Conservation (phyloP, 495 filamentous ascomycete species). For the Penicillium roqueforti region DNA sequence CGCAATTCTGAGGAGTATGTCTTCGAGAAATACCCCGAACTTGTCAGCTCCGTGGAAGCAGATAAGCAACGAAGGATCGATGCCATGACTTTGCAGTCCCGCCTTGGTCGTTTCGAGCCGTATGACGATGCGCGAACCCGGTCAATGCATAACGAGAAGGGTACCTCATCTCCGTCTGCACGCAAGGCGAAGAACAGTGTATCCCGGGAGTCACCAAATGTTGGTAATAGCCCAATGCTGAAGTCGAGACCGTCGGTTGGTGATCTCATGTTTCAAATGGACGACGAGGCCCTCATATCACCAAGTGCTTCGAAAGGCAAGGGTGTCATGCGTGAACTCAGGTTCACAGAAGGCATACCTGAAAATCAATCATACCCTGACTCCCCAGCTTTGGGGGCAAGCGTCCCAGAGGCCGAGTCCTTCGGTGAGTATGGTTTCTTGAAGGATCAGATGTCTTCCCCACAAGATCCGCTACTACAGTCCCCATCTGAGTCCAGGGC, state of each 20-base stretch:
- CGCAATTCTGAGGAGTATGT: conserved; percentile 66
- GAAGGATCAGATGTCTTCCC: conserved; percentile 36
- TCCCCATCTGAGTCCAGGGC: conserved; percentile 33
- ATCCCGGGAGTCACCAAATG: conserved; percentile 42
- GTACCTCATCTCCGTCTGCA: conserved; percentile 47
- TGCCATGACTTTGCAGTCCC: conserved; percentile 54
- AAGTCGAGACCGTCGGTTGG: conserved; percentile 57
- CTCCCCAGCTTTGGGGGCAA: conserved; percentile 29
- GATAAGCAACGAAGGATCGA: conserved; percentile 57
- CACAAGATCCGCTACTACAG: conserved; percentile 17
- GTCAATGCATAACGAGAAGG: conserved; percentile 48
- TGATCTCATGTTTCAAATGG: conserved; percentile 95
- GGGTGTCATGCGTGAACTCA: conserved; percentile 22
- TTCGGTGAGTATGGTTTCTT: conserved; percentile 29
- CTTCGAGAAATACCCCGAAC: conserved; percentile 65
- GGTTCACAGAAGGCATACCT: conserved; percentile 9
- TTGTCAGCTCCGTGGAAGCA: conserved; percentile 48
- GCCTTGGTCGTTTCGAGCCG: conserved; percentile 56
- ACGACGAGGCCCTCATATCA: conserved; percentile 58
- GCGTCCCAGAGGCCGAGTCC: conserved; percentile 28
- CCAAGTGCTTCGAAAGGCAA: conserved; percentile 33
- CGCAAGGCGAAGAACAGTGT: conserved; percentile 50
- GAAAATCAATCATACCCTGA: conserved; percentile 25
- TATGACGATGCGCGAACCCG: conserved; percentile 41
- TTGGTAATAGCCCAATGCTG: conserved; percentile 53